Evolutionary conservation across 1,139 yeast species (phyloP), one percentile per base, ranked within the genome.

Genomic region (Diutina pseudorugosa): DNA sequence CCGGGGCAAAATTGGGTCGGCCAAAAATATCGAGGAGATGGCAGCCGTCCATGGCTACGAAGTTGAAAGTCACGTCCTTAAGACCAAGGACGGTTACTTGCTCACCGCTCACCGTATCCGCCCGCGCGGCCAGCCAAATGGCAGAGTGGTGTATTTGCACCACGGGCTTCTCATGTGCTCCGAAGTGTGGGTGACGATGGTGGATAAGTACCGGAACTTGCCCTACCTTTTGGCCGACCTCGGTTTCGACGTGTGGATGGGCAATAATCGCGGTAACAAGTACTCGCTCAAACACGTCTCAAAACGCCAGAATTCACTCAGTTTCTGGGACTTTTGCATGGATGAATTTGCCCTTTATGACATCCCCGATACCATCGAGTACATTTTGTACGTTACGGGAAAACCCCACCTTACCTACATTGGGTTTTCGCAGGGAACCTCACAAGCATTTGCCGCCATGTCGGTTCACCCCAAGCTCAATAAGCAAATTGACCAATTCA

Each of bases 241-340:
- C 56, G 96, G 96, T 2, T 89, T 82, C 64, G 96, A 89, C 62
- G 95, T 89, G n/a, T 89, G 94, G 91, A 68, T 89, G 57, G 96
- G 96, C 1, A 89, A 89, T 65, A 89, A 89, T 62, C 71, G 96
- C 53, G 96, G 96, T 23, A 90, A 89, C 68, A 89, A 89, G 68
- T 89, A 89, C 67, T 83, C 93, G 23, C 59, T 71, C 55, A 73
- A 74, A 55, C 78, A 74, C 58, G 58, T 73, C 51, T 57, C 58
- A 48, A 61, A 61, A 19, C 67, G 71, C 51, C 76, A 85, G 27
- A 62, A 63, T 47, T 61, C 69, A 4, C 58, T 65, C 1, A 70
- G 72, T 53, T 89, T 85, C 65, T 89, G 96, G 96, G 80, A 88
- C 65, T 89, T 85, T 60, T 82, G 91, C 23, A 74, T 89, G 52